Conservation (phyloP, 352 stramenopile genomes). For the Phytopythium helicoides region DNA sequence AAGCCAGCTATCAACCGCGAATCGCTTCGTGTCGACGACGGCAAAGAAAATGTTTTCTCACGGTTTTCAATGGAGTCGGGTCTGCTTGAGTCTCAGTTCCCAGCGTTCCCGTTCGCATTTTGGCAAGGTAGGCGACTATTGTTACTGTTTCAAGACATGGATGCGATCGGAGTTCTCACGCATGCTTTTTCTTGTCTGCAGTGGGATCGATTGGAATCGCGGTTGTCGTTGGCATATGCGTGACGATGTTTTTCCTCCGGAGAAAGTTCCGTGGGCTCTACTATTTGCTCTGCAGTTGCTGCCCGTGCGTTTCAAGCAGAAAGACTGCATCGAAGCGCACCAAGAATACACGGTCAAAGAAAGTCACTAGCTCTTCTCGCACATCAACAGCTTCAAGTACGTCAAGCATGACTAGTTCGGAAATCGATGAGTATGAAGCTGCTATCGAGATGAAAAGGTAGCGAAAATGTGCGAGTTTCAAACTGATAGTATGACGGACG, state of each 20-base stretch:
- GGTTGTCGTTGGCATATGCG: conserved; percentile 40
- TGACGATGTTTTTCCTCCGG: conserved; percentile 44
- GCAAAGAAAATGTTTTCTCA: conserved; percentile 30
- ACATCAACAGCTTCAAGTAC: conserved; percentile 10
- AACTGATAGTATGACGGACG: not conserved
- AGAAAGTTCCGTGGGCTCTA: conserved; percentile 32
- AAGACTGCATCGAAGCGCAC: conserved; percentile 8
- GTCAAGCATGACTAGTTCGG: conserved; percentile 19
- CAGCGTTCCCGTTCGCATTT: conserved; percentile 39
- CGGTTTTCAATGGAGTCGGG: conserved; percentile 24
- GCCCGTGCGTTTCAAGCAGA: conserved; percentile 1
- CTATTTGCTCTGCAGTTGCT: conserved; percentile 3
- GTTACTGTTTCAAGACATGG: not conserved
- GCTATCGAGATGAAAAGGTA: conserved; percentile 8
- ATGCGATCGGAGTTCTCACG: not conserved
- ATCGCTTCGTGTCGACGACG: conserved; percentile 20
- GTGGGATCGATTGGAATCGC: conserved; percentile 52
- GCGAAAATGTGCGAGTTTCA: not conserved
- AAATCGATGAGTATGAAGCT: not conserved
- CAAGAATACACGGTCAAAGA: conserved; percentile 8
- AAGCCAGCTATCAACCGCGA: conserved; percentile 21
- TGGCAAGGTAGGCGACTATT: conserved; percentile 56
- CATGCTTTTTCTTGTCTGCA: conserved; percentile 11
- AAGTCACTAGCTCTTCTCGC: not conserved
- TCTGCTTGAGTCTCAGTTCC: conserved; percentile 23